Percentiles rank a stretch among this genome's conserved stretches.
These are phyloP conservation scores for Exophiala spinifera DNA, from an alignment of 2,329 filamentous ascomycete genomes.

Conservation along the genomic window DNA sequence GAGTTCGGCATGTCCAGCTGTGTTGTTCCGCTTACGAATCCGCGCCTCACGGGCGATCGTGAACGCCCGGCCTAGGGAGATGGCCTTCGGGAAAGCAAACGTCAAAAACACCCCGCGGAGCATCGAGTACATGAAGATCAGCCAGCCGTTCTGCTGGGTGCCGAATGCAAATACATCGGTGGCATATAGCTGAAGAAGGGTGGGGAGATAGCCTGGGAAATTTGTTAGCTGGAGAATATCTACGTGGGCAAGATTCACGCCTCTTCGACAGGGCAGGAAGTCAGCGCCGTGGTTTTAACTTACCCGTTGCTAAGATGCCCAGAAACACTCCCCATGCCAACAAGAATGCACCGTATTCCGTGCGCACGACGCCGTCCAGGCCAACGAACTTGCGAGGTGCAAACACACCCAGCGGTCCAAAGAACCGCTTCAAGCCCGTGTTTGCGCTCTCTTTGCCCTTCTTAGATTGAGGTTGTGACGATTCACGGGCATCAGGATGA, in stretches of 20 bases:
- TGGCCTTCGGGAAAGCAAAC: slow-evolving; percentile 53
- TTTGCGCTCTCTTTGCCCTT: slow-evolving; percentile 33
- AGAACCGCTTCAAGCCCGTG: slow-evolving; percentile 29
- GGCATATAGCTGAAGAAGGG: slow-evolving; percentile 59
- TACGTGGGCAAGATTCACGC: not conserved
- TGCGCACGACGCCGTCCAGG: slow-evolving; percentile 49
- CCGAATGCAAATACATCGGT: slow-evolving; percentile 55
- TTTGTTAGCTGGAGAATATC: slow-evolving; percentile 1
- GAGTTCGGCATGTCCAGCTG: too few relatives aligned
- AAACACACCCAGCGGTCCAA: slow-evolving; percentile 61
- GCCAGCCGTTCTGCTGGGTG: slow-evolving; percentile 55
- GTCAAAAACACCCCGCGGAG: slow-evolving; percentile 57
- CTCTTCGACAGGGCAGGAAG: not conserved
- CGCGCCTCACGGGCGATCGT: slow-evolving; percentile 5
- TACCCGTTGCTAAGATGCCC: slow-evolving; percentile 62
- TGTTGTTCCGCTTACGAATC: too few relatives aligned
- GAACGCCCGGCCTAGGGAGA: slow-evolving; percentile 43
- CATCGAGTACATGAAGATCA: slow-evolving; percentile 56
- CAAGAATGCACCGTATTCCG: slow-evolving; percentile 61
- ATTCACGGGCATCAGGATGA: slow-evolving; percentile 34
- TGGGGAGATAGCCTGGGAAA: slow-evolving; percentile 55
- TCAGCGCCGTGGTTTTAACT: too few relatives aligned
- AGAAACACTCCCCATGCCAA: slow-evolving; percentile 65
- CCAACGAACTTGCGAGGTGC: slow-evolving; percentile 56
- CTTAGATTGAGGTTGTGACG: not conserved